phyloP scores from a whole-genome alignment of 2,329 filamentous ascomycete genomes.

The Metarhizium album region DNA sequence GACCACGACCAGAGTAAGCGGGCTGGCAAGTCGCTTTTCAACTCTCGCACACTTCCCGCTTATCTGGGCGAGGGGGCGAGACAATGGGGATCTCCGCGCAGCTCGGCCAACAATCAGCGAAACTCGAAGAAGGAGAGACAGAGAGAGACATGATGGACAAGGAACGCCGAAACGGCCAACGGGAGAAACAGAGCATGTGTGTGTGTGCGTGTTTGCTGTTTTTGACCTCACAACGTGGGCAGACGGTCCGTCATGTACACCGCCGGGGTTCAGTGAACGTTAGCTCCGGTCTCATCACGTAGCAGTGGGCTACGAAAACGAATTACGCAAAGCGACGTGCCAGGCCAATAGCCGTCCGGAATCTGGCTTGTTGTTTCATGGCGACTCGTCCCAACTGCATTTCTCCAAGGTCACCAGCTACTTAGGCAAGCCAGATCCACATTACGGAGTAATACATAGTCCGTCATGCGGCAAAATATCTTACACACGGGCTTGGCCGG shows the following conservation, averaged over 20 bases:
- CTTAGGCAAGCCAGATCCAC: background rate
- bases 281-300: background rate
- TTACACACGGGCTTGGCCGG: background rate
- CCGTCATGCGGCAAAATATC: background rate
- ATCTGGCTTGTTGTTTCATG: background rate
- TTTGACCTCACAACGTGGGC: background rate
- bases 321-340: background rate
- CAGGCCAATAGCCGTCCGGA: background rate
- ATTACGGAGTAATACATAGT: background rate
- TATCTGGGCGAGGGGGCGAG: background rate
- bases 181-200: background rate
- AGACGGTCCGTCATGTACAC: background rate
- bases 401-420: background rate
- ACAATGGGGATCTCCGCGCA: background rate
- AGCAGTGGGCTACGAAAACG: background rate
- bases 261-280: background rate
- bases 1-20: background rate
- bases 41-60: background rate
- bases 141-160: background rate
- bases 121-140: background rate
- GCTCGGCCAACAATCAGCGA: background rate
- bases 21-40: background rate
- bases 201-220: background rate
- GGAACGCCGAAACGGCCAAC: background rate
- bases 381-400: background rate